A percentile compares a stretch with the other conserved stretches of the same genome.
phyloP scores from a whole-genome alignment of 1,284 basidiomycete genomes.

The Rhodotorula sp. region DNA sequence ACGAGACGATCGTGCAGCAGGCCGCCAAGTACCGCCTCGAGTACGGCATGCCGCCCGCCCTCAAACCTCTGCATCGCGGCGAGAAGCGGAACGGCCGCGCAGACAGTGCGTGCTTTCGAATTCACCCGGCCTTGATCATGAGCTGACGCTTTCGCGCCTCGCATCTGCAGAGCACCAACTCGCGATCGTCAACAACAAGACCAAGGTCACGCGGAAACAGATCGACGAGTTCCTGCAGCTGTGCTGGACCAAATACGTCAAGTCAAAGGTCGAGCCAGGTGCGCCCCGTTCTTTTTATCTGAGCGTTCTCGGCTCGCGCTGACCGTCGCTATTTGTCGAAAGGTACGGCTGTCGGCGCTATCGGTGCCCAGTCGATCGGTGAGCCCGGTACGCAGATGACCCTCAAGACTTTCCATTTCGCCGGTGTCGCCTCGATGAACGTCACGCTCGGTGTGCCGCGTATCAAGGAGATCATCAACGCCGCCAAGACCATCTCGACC shows the following conservation, averaged over 20 bases:
- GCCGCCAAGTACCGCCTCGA: conserved; percentile 68
- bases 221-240: conserved; percentile 75
- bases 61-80: conserved; percentile 45
- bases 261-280: conserved; percentile 93
- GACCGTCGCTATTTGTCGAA: conserved; percentile 2
- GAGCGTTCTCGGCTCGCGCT: conserved; percentile 15
- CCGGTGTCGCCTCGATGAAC: conserved; percentile 99
- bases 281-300: conserved; percentile 30
- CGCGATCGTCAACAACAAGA: conserved; percentile 75
- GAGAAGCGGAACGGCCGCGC: conserved; percentile 12
- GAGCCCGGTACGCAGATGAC: conserved; percentile 99
- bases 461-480: conserved; percentile 99
- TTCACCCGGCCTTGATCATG: background rate
- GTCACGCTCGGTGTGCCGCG: conserved; percentile 98
- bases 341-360: conserved; percentile 96
- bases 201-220: conserved; percentile 82
- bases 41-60: conserved; percentile 80
- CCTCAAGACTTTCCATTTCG: conserved; percentile 99
- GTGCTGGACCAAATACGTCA: conserved; percentile 87
- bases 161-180: background rate
- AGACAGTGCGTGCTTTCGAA: background rate
- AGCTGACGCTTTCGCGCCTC: background rate
- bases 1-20: conserved; percentile 64
- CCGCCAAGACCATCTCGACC: conserved; percentile 92
- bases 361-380: conserved; percentile 98